phyloP scores from a whole-genome alignment of 176 grass and related monocot genomes.

The Hordeum marinum region DNA sequence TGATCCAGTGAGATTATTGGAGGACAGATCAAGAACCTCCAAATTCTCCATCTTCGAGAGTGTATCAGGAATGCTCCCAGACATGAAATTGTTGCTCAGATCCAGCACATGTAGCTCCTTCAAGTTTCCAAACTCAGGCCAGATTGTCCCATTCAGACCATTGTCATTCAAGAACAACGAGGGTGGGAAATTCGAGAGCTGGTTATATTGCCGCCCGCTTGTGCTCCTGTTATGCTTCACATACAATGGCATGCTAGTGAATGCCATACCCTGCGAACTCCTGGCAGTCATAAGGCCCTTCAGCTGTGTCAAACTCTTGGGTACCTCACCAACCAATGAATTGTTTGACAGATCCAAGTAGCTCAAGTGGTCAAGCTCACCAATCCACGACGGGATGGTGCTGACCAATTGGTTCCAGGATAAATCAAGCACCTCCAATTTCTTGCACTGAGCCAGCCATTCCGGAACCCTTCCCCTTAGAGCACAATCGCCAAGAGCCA shows the following conservation, averaged over 20 bases:
- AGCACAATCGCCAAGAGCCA: constrained; percentile 75
- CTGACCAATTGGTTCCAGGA: constrained; percentile 86
- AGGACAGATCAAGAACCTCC: constrained; percentile 88
- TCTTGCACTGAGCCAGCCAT: constrained; percentile 65
- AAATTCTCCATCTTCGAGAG: constrained; percentile 84
- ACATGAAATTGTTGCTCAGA: constrained; percentile 77
- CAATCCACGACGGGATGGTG: constrained; percentile 50
- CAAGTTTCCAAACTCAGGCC: constrained; percentile 73
- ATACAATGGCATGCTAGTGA: constrained; percentile 69
- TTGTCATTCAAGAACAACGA: constrained; percentile 84
- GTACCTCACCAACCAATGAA: constrained; percentile 64
- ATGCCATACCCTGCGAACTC: constrained; percentile 26
- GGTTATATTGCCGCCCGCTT: constrained; percentile 81
- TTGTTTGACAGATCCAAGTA: constrained; percentile 97
- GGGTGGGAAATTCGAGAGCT: constrained; percentile 85
- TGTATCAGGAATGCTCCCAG: constrained; percentile 63
- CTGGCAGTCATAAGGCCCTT: constrained; percentile 59
- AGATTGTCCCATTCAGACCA: constrained; percentile 63
- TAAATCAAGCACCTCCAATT: constrained; percentile 87
- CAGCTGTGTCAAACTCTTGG: constrained; percentile 63
- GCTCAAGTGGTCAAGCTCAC: constrained; percentile 59
- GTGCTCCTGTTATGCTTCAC: constrained; percentile 85
- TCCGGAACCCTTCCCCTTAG: constrained; percentile 60
- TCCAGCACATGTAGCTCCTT: constrained; percentile 90
- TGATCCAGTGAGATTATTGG: constrained; percentile 70